Conservation (phyloP, 306 rosid species). For the Rosa lucieae region DNA sequence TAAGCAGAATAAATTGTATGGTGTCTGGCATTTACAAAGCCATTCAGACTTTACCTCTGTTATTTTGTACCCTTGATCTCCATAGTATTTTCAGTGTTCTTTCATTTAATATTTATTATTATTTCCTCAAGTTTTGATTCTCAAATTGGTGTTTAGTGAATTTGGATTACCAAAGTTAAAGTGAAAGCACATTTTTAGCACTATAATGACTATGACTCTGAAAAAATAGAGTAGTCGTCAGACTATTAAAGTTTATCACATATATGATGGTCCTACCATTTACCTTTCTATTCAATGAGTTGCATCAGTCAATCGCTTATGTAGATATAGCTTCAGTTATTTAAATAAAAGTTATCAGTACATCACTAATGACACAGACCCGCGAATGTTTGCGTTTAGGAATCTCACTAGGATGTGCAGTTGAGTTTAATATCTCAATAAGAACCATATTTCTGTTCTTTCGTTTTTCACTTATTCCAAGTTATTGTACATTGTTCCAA, state of each 20-base stretch:
- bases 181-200: background rate
- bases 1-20: background rate
- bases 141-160: background rate
- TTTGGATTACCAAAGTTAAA: background rate
- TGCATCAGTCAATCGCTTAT: background rate
- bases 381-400: background rate
- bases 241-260: background rate
- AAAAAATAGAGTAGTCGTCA: background rate
- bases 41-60: background rate
- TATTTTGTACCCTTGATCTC: background rate
- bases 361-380: background rate
- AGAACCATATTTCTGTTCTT: background rate
- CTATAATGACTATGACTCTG: background rate
- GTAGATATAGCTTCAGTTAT: background rate
- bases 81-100: background rate
- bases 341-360: background rate
- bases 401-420: background rate
- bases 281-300: background rate
- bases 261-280: background rate
- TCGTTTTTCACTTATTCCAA: background rate
- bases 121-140: background rate
- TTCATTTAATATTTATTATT: background rate
- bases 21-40: background rate
- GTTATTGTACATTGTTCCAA: background rate
- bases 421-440: background rate